phyloP scores from a whole-genome alignment of 129 eudicot genomes.

The Arctium lappa region DNA sequence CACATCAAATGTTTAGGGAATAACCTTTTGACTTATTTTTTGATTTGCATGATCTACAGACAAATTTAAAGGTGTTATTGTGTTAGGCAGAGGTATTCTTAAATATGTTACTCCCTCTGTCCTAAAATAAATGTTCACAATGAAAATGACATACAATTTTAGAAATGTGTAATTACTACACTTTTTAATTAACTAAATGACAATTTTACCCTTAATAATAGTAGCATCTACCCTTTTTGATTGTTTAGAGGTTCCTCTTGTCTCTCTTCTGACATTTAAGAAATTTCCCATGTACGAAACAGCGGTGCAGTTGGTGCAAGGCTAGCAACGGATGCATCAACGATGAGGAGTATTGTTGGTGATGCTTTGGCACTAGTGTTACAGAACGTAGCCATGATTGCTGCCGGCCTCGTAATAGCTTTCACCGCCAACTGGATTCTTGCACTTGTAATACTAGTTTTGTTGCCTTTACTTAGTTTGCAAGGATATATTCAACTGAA shows the following conservation, averaged over 20 bases:
- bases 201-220: not conserved
- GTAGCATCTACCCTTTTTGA: not conserved
- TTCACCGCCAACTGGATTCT: slow-evolving; percentile 50
- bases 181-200: not conserved
- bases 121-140: not conserved
- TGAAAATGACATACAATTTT: no score
- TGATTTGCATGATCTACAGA: no score
- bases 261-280: not conserved
- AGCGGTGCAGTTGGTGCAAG: slow-evolving; percentile 68
- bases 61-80: no score
- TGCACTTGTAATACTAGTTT: slow-evolving; percentile 41
- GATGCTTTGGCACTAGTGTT: slow-evolving; percentile 37
- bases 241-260: not conserved
- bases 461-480: slow-evolving; percentile 32
- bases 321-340: slow-evolving; percentile 52
- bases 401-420: slow-evolving; percentile 48
- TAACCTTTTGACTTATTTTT: not conserved
- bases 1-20: slow-evolving; percentile 5
- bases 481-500: slow-evolving; percentile 41
- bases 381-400: slow-evolving; percentile 44
- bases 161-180: not conserved
- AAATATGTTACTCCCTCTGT: not conserved
- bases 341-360: slow-evolving; percentile 41
- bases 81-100: no score
- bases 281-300: not conserved